These are phyloP conservation scores for Podaxis sp. DNA, from an alignment of 768 basidiomycete genomes.

Conservation along the genomic window DNA sequence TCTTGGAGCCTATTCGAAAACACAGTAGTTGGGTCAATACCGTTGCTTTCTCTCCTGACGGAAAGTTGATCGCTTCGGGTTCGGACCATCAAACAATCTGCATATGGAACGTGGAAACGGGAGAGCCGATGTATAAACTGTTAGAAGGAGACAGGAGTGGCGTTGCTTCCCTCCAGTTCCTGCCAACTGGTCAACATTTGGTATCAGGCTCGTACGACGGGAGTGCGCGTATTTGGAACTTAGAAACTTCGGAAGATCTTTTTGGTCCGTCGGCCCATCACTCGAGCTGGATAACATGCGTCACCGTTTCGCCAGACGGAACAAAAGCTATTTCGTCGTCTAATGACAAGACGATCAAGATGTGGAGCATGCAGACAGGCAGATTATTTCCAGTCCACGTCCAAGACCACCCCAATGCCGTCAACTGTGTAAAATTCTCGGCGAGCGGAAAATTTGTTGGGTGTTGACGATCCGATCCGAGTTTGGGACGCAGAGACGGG, in stretches of 20 bases:
- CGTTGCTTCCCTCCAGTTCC: background rate
- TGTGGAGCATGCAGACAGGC: conserved; percentile 17
- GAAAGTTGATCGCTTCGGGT: conserved; percentile 14
- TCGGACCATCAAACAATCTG: conserved; percentile 16
- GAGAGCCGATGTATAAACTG: background rate
- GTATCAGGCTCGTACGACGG: background rate
- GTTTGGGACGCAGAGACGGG: conserved; percentile 18
- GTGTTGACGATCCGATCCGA: conserved; percentile 16
- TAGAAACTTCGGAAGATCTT: conserved; percentile 1
- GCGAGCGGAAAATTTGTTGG: conserved; percentile 13
- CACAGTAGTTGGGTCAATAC: conserved; percentile 7
- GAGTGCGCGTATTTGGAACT: conserved; percentile 8
- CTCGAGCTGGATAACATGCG: background rate
- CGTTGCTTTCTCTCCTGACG: conserved; percentile 18
- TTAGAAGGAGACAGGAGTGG: background rate
- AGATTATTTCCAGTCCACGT: conserved; percentile 10
- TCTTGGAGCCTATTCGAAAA: conserved; percentile 6
- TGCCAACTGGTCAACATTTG: background rate
- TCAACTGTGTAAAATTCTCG: conserved; percentile 17
- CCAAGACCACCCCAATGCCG: conserved; percentile 15
- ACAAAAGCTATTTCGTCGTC: conserved; percentile 15
- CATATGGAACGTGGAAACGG: conserved; percentile 11
- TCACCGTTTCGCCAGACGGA: conserved; percentile 12
- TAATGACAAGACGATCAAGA: conserved; percentile 15
- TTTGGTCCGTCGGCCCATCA: background rate